These are phyloP conservation scores for Eragrostis nindensis DNA, from an alignment of 176 grass and related monocot genomes.

Conservation along the genomic window DNA sequence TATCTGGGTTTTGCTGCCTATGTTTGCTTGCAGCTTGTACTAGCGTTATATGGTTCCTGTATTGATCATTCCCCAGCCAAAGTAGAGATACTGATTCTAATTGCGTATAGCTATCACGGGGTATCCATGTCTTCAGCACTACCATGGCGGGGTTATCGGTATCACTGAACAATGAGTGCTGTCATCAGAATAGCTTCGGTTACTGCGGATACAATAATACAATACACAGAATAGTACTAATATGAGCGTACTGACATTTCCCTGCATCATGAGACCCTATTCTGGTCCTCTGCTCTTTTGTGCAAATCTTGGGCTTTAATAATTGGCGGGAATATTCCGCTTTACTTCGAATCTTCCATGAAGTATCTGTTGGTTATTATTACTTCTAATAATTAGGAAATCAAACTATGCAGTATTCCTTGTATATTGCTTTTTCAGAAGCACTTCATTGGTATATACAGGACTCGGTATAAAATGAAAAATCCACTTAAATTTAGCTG, in stretches of 20 bases:
- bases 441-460: not conserved
- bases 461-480: not conserved
- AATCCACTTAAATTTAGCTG: not conserved
- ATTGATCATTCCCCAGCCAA: too few relatives aligned
- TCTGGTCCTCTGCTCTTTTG: too few relatives aligned
- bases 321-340: slow-evolving; percentile 41
- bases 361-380: not conserved
- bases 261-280: not conserved
- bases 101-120: too few relatives aligned
- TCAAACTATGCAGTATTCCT: not conserved
- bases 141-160: too few relatives aligned
- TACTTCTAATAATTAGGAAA: not conserved
- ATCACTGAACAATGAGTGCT: too few relatives aligned
- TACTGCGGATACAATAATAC: not conserved
- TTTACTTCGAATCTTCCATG: not conserved
- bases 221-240: not conserved
- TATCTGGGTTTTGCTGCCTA: too few relatives aligned
- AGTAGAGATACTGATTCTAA: too few relatives aligned
- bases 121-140: too few relatives aligned
- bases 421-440: not conserved
- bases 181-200: too few relatives aligned
- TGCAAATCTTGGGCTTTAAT: too few relatives aligned
- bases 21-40: too few relatives aligned
- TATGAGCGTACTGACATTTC: not conserved
- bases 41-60: too few relatives aligned